These are phyloP conservation scores for Orychophragmus violaceus DNA, from an alignment of 345 rosid genomes.

Conservation along the genomic window DNA sequence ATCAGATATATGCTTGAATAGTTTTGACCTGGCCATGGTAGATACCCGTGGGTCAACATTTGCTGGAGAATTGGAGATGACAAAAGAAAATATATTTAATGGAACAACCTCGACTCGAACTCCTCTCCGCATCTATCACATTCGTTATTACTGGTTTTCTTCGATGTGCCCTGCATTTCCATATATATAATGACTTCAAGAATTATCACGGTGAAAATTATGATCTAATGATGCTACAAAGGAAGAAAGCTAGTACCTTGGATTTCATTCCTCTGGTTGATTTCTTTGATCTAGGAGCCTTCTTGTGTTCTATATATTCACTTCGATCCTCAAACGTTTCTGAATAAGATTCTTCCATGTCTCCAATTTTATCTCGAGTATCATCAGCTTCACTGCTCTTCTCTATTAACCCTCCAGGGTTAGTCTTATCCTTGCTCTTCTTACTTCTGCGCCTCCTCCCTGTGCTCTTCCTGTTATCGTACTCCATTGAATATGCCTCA, in stretches of 20 bases:
- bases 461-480: conserved; percentile 25
- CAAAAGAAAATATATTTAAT: conserved; percentile 1
- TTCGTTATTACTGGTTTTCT: conserved; percentile 39
- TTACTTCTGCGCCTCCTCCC: conserved; percentile 29
- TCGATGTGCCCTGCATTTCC: conserved; percentile 45
- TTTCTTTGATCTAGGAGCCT: conserved; percentile 47
- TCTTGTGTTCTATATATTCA: conserved; percentile 31
- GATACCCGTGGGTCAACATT: background rate
- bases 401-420: conserved; percentile 1
- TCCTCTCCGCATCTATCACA: conserved; percentile 83
- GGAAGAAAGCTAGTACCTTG: conserved; percentile 45
- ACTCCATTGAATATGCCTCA: conserved; percentile 15
- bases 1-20: conserved; percentile 77
- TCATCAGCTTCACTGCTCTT: conserved; percentile 27
- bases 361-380: conserved; percentile 23
- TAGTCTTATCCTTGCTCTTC: conserved; percentile 23
- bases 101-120: conserved; percentile 68
- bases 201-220: background rate
- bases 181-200: background rate
- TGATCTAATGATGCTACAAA: background rate
- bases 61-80: conserved; percentile 8
- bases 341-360: conserved; percentile 4
- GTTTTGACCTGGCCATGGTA: conserved; percentile 49
- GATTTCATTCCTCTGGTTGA: conserved; percentile 68
- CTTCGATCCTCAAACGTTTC: conserved; percentile 19